Evolutionary conservation across 495 filamentous ascomycete genomes (phyloP), one percentile per base, ranked within the genome.

Genomic region (Hypoxylon fuscum): DNA sequence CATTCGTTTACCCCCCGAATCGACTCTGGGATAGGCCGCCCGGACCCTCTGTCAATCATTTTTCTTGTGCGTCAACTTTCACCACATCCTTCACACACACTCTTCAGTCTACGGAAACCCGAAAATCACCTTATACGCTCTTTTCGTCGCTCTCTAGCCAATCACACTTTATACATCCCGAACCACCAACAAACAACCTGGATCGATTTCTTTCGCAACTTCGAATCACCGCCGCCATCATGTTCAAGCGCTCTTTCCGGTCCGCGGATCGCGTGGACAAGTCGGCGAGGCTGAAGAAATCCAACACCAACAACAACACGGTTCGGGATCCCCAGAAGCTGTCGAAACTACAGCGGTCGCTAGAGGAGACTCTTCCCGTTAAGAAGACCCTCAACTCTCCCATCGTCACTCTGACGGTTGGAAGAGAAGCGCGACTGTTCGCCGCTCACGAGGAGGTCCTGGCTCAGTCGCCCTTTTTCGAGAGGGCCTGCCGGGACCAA

Each of bases 401-500:
- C 62, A 94, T 96, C 75, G 78, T 96, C 72, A 94, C 91, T 48
- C 78, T 96, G 68, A 82, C 89, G 67, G 87, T 96, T 64, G 91
- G 93, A 29, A 77, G 74, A 44, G 92, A 96, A 58, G 85, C 87
- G 72, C 89, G 92, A 63, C 82, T 96, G 73, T 97, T 97, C 81
- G 91, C 91, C 34, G 92, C 92, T 43, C 93, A 96, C 78, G 90
- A 93, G 81, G 86, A 92, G 69, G 87, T 96, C 72, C 85, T 97
- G 46, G 84, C 82, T 76, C 79, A 87, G 70, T 90, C 92, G n/a
- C 84, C 91, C 29, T 95, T 88, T 78, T 96, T 97, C 76, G 79
- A 83, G 55, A 65, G 82, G 61, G 71, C 83, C 54, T 85, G 83
- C 68, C 83, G 81, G 42, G 80, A 84, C 53, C 83, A 86, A 55